Percentiles rank a stretch among this genome's conserved stretches.
phyloP scores from a whole-genome alignment of 2,329 filamentous ascomycete species.

The Metarhizium robertsii region DNA sequence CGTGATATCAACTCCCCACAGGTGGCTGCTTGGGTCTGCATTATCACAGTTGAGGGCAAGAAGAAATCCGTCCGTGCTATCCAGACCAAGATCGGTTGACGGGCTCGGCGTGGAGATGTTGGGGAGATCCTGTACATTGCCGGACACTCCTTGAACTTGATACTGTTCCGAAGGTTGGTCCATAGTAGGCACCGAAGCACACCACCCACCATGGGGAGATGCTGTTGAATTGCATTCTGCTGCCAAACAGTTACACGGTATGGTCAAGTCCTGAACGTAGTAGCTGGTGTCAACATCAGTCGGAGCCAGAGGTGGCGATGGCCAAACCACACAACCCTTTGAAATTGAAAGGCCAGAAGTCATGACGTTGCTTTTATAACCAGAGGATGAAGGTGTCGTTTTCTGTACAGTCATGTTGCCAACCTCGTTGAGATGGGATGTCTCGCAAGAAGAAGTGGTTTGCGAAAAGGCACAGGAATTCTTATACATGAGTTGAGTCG shows the following conservation, averaged over 20 bases:
- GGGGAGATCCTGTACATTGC: neutral
- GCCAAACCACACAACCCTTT: constrained; percentile 17
- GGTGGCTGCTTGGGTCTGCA: neutral
- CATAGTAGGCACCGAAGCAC: neutral
- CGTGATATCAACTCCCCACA: neutral
- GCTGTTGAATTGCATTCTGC: neutral
- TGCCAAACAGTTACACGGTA: neutral
- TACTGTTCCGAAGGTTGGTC: neutral
- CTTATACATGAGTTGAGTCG: constrained; percentile 15
- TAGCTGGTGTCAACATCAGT: constrained; percentile 1
- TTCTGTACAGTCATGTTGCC: neutral
- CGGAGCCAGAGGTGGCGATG: constrained; percentile 23
- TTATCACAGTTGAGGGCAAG: neutral
- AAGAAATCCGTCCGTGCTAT: neutral
- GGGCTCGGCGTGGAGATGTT: neutral
- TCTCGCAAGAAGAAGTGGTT: constrained; percentile 14
- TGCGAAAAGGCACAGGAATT: constrained; percentile 13
- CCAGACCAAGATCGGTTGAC: neutral
- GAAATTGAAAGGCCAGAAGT: constrained; percentile 7
- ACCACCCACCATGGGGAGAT: constrained; percentile 2
- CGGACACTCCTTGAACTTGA: neutral
- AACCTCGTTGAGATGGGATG: neutral
- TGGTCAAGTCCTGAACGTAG: neutral
- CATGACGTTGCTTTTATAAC: constrained; percentile 6
- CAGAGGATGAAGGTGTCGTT: constrained; percentile 13